Base-by-base conservation (phyloP, 2,329 filamentous ascomycete genomes). In the Camptophora hylomeconis region DNA sequence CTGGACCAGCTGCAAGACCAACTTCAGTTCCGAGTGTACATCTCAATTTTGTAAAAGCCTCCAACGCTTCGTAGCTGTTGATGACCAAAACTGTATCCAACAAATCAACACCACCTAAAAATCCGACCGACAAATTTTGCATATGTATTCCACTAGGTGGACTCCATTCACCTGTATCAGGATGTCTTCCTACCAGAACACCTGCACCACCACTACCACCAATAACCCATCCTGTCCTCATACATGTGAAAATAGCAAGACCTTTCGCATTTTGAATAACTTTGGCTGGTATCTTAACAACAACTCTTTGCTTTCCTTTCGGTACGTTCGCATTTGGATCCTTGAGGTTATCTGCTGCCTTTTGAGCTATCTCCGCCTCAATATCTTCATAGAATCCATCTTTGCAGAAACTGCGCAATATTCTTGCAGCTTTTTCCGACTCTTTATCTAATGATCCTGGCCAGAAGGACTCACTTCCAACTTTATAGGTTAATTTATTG, bases 81-180 rank as follows among this genome's bases (percentile, higher is more conserved):
- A 94, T 86, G 19, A 94, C 80, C 6, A 94, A 69, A 9, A 95
- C 80, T 48, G 86, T 93, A 52, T 95, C 87, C 61, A 94, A 95
- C 17, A 94, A 84, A 50, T 95, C 87, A 21, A 93, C 79, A 2
- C 86, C 87, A 5, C 86, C 76, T 30, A 93, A 69, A 48, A 95
- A 94, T 19, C 84, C 87, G 18, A 94, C 66, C 1, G 80, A 83
- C 1, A 82, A 73, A 0, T 87, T 93, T 50, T 95, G 87, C 25
- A 93, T 67, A 60, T 93, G 70, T 41, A 95, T 84, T 26, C 81
- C 86, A 0, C 82, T 92, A 0, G 87, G 87, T 6, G 84, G 80
- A 39, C 82, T 89, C 86, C 86, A 94, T 40, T 75, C 76, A 5
- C 86, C 84, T 42, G 92, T 84, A 14, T 79, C 76, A 46, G 56